phyloP scores from a whole-genome alignment of 2,329 filamentous ascomycete species.

The Fusarium denticulatum region DNA sequence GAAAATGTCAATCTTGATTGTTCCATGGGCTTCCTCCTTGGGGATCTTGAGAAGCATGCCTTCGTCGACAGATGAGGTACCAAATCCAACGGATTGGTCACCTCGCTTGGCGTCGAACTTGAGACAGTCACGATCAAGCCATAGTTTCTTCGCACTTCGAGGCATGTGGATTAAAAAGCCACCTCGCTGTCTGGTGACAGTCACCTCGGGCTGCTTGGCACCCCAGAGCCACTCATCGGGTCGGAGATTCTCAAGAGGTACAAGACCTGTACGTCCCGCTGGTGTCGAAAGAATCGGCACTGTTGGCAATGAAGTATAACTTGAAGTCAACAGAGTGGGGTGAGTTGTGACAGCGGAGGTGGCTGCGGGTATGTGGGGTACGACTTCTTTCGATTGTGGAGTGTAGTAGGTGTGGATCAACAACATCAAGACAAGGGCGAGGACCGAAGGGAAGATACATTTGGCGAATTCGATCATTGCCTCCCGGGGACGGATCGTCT shows the following conservation, averaged over 20 bases:
- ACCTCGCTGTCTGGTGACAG: constrained; percentile 51
- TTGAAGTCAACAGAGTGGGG: constrained; percentile 36
- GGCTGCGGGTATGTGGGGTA: constrained; percentile 41
- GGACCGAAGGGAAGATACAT: constrained; percentile 40
- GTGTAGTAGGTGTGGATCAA: constrained; percentile 44
- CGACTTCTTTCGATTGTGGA: constrained; percentile 29
- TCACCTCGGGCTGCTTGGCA: constrained; percentile 46
- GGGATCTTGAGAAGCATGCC: constrained; percentile 64
- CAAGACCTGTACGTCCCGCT: constrained; percentile 41
- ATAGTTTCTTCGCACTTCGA: constrained; percentile 59
- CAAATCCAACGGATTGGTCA: constrained; percentile 58
- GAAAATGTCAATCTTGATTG: constrained; percentile 66
- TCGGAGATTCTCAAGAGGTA: constrained; percentile 44
- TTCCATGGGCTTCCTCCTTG: constrained; percentile 64
- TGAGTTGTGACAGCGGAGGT: constrained; percentile 40
- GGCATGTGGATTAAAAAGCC: constrained; percentile 66
- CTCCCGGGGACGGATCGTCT: constrained; percentile 15
- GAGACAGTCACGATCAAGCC: constrained; percentile 67
- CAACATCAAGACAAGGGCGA: constrained; percentile 36
- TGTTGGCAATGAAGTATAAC: constrained; percentile 27
- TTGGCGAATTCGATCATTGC: constrained; percentile 27
- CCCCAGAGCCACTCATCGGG: constrained; percentile 50
- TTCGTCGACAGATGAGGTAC: constrained; percentile 58
- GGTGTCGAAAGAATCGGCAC: constrained; percentile 20
- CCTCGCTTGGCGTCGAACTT: constrained; percentile 64